Evolutionary conservation across 2,329 filamentous ascomycete species (phyloP).

Genomic region (Mollisia scopiformis): DNA sequence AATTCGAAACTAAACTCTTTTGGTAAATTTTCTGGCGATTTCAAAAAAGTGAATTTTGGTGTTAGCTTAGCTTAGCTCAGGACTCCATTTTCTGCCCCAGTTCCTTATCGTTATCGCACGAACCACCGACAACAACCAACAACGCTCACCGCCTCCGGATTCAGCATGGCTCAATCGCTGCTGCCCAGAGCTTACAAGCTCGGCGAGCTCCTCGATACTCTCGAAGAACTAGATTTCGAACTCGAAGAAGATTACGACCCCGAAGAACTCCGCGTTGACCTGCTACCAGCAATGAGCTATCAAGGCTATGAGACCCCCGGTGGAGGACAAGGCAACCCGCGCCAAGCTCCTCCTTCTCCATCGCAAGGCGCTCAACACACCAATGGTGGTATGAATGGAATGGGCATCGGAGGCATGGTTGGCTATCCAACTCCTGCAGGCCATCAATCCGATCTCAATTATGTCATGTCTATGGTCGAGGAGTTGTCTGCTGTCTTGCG

Average conservation of each 20-base stretch:
- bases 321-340: slow-evolving; percentile 20
- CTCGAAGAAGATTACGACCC: too few relatives aligned
- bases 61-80: background rate
- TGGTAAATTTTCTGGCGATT: background rate
- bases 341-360: slow-evolving; percentile 35
- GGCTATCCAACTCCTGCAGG: slow-evolving; percentile 62
- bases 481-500: slow-evolving; percentile 50
- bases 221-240: too few relatives aligned
- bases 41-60: background rate
- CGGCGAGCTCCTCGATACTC: too few relatives aligned
- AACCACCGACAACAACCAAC: background rate
- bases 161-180: background rate
- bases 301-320: slow-evolving; percentile 33
- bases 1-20: background rate
- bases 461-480: slow-evolving; percentile 70
- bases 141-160: background rate
- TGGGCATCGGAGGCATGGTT: slow-evolving; percentile 44
- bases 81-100: background rate
- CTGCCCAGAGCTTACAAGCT: background rate
- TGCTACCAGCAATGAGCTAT: slow-evolving; percentile 13
- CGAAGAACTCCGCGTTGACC: background rate
- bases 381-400: slow-evolving; percentile 36
- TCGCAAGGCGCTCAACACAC: slow-evolving; percentile 33
- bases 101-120: background rate
- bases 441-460: slow-evolving; percentile 69